phyloP scores from a whole-genome alignment of 768 basidiomycete genomes.

The Lanmaoa rubissima region DNA sequence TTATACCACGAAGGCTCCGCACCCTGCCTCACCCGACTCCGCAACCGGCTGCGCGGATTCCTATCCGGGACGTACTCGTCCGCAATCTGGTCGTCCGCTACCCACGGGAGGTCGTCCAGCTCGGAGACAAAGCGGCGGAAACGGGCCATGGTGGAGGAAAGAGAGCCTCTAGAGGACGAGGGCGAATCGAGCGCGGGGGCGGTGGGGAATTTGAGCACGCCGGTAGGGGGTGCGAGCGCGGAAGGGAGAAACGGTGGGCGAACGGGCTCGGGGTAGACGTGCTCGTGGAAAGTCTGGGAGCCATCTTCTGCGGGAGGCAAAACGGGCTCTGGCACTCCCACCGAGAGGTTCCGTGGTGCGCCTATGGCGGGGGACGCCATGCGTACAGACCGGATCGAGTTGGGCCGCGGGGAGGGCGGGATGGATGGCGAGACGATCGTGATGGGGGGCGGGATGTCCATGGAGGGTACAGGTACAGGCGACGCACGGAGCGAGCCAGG shows the following conservation, averaged over 20 bases:
- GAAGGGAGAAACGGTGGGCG: background rate
- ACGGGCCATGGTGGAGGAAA: conserved; percentile 33
- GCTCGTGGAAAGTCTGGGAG: conserved; percentile 22
- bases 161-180: conserved; percentile 3
- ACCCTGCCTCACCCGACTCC: conserved; percentile 8
- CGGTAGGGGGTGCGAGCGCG: background rate
- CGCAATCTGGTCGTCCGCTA: conserved; percentile 40
- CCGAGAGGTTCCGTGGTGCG: background rate
- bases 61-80: conserved; percentile 43
- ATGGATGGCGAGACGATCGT: conserved; percentile 19
- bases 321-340: background rate
- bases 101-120: conserved; percentile 46
- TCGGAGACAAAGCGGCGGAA: conserved; percentile 34
- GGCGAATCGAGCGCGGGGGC: background rate
- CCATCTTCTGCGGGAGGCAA: conserved; percentile 2
- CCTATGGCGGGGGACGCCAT: background rate
- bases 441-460: conserved; percentile 2
- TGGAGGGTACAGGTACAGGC: background rate
- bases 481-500: conserved; percentile 5
- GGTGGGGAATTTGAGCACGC: background rate
- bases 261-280: background rate
- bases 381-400: conserved; percentile 5
- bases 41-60: conserved; percentile 20
- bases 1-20: conserved; percentile 33
- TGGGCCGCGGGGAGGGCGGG: conserved; percentile 6